Conservation (phyloP, 75 land plant species). For the Pinus albicaulis region DNA sequence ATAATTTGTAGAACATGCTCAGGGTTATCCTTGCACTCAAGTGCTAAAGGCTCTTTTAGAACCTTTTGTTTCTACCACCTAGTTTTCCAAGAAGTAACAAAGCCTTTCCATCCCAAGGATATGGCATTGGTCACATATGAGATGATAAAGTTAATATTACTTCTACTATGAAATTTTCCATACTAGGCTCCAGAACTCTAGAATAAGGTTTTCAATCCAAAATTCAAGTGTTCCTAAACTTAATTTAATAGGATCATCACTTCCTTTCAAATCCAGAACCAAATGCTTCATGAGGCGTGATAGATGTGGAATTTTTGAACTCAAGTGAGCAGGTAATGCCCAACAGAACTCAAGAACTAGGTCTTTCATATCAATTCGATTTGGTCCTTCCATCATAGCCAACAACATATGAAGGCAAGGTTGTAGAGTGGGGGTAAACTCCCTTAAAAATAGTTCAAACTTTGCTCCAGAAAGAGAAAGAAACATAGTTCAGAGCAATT, state of each 20-base stretch:
- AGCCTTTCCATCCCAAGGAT: conserved; percentile 89
- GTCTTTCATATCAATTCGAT: conserved; percentile 82
- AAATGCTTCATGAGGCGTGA: conserved; percentile 94
- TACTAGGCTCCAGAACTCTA: conserved; percentile 99
- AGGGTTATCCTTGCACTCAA: conserved; percentile 92
- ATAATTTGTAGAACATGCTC: no score
- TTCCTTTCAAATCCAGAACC: conserved; percentile 87
- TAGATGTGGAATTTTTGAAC: conserved; percentile 90
- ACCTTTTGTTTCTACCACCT: conserved; percentile 93
- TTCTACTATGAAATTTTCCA: conserved; percentile 93
- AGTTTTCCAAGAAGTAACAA: conserved; percentile 91
- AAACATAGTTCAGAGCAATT: no score
- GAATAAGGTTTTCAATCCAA: conserved; percentile 98
- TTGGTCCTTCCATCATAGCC: conserved; percentile 94
- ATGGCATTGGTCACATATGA: conserved; percentile 90
- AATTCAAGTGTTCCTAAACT: conserved; percentile 85
- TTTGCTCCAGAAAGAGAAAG: no score
- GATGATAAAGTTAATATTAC: conserved; percentile 91
- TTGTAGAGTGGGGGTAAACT: conserved; percentile 26
- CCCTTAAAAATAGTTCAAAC: conserved; percentile 79
- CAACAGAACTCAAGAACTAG: conserved; percentile 91
- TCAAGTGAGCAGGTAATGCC: conserved; percentile 90
- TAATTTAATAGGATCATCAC: conserved; percentile 88
- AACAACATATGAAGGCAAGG: conserved; percentile 88
- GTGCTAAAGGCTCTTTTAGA: conserved; percentile 89